These are phyloP conservation scores for Rhodosporidiobolus sp. DNA, from an alignment of 768 basidiomycete species.

Conservation along the genomic window DNA sequence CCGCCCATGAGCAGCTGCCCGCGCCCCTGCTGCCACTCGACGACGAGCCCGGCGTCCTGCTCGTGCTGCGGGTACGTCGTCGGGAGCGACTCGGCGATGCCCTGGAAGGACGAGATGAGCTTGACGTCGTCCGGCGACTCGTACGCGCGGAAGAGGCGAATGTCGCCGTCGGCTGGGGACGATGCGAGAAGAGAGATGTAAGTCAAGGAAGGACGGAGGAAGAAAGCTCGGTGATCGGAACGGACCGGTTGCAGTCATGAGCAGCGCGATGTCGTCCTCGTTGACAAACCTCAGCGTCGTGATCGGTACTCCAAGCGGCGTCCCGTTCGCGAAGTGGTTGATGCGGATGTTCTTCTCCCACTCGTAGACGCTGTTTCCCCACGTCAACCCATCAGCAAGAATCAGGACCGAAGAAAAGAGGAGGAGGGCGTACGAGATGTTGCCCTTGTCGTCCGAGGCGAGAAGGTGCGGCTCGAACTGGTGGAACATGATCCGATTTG, in stretches of 20 bases:
- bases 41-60: slow-evolving; percentile 78
- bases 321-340: slow-evolving; percentile 83
- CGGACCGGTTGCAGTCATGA: slow-evolving; percentile 80
- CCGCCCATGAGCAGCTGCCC: slow-evolving; percentile 86
- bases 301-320: slow-evolving; percentile 61
- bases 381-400: neutral
- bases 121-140: slow-evolving; percentile 73
- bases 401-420: slow-evolving; percentile 38
- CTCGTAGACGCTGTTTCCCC: slow-evolving; percentile 80
- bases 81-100: slow-evolving; percentile 70
- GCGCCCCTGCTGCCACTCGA: slow-evolving; percentile 87
- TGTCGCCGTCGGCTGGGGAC: slow-evolving; percentile 75
- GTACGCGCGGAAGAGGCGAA: slow-evolving; percentile 89
- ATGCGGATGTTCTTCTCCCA: slow-evolving; percentile 79
- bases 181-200: slow-evolving; percentile 9
- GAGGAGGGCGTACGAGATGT: slow-evolving; percentile 64
- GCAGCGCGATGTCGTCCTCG: slow-evolving; percentile 86
- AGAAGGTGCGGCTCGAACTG: slow-evolving; percentile 86
- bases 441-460: slow-evolving; percentile 77
- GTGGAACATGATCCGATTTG: slow-evolving; percentile 78
- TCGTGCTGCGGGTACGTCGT: slow-evolving; percentile 51
- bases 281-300: slow-evolving; percentile 90
- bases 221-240: slow-evolving; percentile 19
- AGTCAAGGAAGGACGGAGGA: neutral
- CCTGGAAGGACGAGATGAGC: slow-evolving; percentile 92